phyloP scores from a whole-genome alignment of 257 asterid species.

The Solanum pimpinellifolium region DNA sequence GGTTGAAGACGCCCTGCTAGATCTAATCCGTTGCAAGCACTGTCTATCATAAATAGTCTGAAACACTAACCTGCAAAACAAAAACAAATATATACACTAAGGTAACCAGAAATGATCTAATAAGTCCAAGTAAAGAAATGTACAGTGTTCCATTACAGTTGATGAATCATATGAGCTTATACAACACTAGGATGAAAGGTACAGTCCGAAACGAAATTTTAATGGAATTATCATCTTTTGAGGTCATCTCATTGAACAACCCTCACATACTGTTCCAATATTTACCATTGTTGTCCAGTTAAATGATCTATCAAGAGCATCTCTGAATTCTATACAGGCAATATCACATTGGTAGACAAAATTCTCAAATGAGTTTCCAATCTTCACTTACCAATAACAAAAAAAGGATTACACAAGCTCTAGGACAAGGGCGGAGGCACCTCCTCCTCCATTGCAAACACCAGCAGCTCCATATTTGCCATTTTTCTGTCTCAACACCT shows the following conservation, averaged over 20 bases:
- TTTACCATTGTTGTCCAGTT: not conserved
- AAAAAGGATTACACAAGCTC: conserved; percentile 47
- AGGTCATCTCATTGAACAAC: not conserved
- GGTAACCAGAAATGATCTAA: not conserved
- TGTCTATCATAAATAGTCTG: not conserved
- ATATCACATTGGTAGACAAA: not conserved
- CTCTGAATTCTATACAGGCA: not conserved
- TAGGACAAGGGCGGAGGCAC: conserved; percentile 88
- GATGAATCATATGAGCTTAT: not conserved
- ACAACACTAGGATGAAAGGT: not conserved
- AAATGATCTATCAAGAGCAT: not conserved
- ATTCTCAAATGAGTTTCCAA: not conserved
- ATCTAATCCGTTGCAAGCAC: not conserved
- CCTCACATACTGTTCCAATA: not conserved
- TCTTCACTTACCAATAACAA: not conserved
- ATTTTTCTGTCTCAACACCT: conserved; percentile 81
- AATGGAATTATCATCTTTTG: not conserved
- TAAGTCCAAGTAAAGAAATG: not conserved
- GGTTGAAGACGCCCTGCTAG: not conserved
- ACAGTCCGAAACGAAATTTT: not conserved
- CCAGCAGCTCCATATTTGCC: conserved; percentile 85
- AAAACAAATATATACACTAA: not conserved
- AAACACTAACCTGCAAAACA: not conserved
- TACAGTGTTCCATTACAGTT: not conserved
- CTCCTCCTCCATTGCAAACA: conserved; percentile 98